Evolutionary conservation across 495 filamentous ascomycete genomes (phyloP), one percentile per base, ranked within the genome.

Genomic region (Annulohypoxylon bovei): DNA sequence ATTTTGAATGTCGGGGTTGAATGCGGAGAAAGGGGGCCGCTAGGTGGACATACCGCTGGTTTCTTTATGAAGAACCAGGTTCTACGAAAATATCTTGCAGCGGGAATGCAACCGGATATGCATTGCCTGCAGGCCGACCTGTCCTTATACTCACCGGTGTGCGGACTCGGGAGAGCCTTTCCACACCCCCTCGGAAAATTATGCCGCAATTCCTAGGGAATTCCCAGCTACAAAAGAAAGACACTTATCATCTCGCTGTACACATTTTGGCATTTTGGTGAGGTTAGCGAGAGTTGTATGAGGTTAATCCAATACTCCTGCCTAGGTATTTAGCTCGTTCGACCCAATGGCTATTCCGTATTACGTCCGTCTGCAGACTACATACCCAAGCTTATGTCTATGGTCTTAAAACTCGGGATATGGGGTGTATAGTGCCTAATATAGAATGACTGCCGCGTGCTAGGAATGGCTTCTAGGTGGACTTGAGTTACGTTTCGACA

Each of bases 31-130:
- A 44, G 25, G 28, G 49, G 54, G 37, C 27, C 5, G 37, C 23
- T 55, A 25, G 28, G 9, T 58, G 44, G 60, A 57, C 62, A 60
- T 37, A 60, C 23, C 37, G 35, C 23, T 23, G 22, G 7, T 4
- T 59, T 6, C 54, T 46, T 37, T n/a, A 37, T 25, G 39, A 32
- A 20, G 61, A 65, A 72, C 70, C 70, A 68, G 70, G 70, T 68
- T 68, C 65, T 27, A 60, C 46, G 55, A 68, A 16, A 52, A 62
- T 50, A 72, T 61, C 65, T 35, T 68, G 70, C 70, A 72, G 70
- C 70, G 59, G 60, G 60, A 72, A 72, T 68, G 70, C 65, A 68
- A 72, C 70, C 70, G 70, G 70, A 56, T 65, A 68, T 68, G 70
- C 64, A 72, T 62, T 35, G 37, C 65, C 60, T 62, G 70, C 70